Evolutionary conservation across 2,329 filamentous ascomycete genomes (phyloP).

Genomic region (Bisporella sp.): DNA sequence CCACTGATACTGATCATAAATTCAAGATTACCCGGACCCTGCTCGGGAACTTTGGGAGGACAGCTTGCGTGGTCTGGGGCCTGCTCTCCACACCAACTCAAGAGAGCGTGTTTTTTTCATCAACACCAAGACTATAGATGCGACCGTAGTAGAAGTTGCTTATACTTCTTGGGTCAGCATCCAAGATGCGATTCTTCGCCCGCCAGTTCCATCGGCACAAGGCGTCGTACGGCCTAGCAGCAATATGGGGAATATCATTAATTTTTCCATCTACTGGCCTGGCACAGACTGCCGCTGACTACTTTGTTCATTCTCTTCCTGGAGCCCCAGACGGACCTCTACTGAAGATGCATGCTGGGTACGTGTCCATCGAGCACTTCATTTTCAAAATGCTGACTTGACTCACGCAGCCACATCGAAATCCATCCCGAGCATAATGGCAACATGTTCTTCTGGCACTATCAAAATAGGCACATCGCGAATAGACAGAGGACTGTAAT

Average conservation of each 20-base stretch:
- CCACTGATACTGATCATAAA: no score
- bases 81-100: no score
- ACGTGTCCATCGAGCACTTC: conserved; percentile 31
- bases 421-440: conserved; percentile 78
- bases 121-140: neutral
- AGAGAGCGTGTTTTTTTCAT: no score
- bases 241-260: conserved; percentile 31
- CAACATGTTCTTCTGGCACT: conserved; percentile 98
- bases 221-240: conserved; percentile 8
- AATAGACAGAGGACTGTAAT: conserved; percentile 86
- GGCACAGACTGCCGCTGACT: conserved; percentile 69
- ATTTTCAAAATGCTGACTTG: conserved; percentile 5
- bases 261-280: conserved; percentile 32
- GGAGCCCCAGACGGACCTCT: conserved; percentile 73
- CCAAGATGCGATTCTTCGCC: conserved; percentile 23
- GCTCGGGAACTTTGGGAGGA: no score
- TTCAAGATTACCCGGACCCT: no score
- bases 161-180: conserved; percentile 4
- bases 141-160: neutral
- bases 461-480: conserved; percentile 90
- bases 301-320: conserved; percentile 80
- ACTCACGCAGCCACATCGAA: conserved; percentile 70
- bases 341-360: conserved; percentile 98
- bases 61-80: no score
- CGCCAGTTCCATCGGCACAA: conserved; percentile 6